phyloP scores from a whole-genome alignment of 495 filamentous ascomycete species.

The Corynascus novoguineensis region DNA sequence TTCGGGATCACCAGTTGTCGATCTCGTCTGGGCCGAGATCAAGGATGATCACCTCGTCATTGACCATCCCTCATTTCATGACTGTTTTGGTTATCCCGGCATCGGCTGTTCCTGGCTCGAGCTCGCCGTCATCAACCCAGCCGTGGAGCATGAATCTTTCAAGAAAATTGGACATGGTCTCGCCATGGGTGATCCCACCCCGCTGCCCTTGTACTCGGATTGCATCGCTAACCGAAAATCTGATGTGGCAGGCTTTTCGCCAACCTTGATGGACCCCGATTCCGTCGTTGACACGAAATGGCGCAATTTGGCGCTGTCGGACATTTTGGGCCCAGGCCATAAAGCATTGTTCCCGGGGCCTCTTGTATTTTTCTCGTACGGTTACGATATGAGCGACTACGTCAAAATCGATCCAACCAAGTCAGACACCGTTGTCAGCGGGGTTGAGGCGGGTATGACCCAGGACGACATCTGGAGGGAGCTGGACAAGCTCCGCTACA shows the following conservation, averaged over 20 bases:
- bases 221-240: neutral
- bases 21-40: neutral
- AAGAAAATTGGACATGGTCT: constrained; percentile 2
- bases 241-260: neutral
- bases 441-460: neutral
- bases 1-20: neutral
- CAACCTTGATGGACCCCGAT: neutral
- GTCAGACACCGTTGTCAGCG: neutral
- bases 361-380: constrained; percentile 1
- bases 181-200: neutral
- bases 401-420: neutral
- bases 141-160: neutral
- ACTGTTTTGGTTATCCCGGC: neutral
- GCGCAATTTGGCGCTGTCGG: neutral
- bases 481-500: neutral
- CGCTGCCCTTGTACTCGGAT: neutral
- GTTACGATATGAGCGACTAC: constrained; percentile 8
- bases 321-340: neutral
- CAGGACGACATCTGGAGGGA: constrained; percentile 3
- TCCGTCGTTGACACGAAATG: neutral
- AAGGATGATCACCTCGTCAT: constrained; percentile 3
- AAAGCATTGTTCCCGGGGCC: neutral
- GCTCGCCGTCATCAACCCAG: neutral
- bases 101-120: neutral
- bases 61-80: neutral